Base-by-base conservation (phyloP, 202 grass and related monocot genomes). In the Saccharum hybrid region DNA sequence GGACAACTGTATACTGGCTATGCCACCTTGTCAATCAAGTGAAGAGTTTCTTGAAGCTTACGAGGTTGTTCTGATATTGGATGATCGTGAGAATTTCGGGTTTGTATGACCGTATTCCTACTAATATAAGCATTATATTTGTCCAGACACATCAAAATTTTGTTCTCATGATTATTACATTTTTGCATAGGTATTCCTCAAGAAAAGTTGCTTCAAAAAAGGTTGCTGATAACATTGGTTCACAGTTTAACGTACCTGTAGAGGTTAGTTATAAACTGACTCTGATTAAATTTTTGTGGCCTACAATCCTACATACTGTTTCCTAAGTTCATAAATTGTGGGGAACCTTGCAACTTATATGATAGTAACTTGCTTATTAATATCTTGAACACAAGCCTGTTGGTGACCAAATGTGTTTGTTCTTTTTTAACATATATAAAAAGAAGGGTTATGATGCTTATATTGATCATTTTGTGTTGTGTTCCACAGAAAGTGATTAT, bases 31-130 rank as follows among this genome's bases (percentile, higher is more conserved):
- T 77, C 81, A 71, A 90, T 86, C 14, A 19, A 88, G 72, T 49
- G 88, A 94, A 90, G 90, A 75, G 42, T 98, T 98, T 94, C 66
- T 79, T 67, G 89, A 98, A 85, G 83, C 60, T 82, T 98, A 95
- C 82, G 89, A 98, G 68, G 92, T 93, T 76, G 90, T 95, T 70
- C 87, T 98, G 87, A 76, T 98, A 86, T 83, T 98, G 89, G 96
- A 98, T 86, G 96, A 98, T 71, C 89, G 91, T 77, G 96, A 93
- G 75, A 92, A 87, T 78, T 95, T 95, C 10, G 92, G 96, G 96
- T 98, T 77, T 74, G 92, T 83, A 85, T 72, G n/a, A 75, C 71
- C 57, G 23, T 84, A 87, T 74, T n/a, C 33, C 34, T 76, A 66
- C 76, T 80, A 30, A 74, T 74, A 59, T 59, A 68, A 88, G 68